Base-by-base conservation (phyloP, 768 basidiomycete genomes). In the Leccinum ochraceum region DNA sequence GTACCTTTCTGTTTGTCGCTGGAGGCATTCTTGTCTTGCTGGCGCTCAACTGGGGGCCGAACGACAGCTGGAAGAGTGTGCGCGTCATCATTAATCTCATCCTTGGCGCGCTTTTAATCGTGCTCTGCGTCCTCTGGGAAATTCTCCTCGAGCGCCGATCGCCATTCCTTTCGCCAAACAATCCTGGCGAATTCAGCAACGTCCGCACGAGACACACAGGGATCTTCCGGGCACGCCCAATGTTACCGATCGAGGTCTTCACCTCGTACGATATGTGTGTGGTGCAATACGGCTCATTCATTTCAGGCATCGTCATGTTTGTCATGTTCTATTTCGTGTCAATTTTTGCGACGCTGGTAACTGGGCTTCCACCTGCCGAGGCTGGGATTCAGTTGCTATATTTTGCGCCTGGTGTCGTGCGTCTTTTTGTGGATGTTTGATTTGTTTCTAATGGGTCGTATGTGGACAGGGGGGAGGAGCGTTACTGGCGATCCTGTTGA, bases 311-410 rank as follows among this genome's bases (percentile, higher is more conserved):
- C n/a, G n/a, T n/a, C n/a, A n/a, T n/a, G n/a, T n/a, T n/a, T n/a
- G n/a, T n/a, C n/a, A 78, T 79, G 75, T 82, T 83, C 68, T 84
- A 84, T 66, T 83, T 84, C 61, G 74, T 83, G 48, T 75, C 82
- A 0, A 80, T 83, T 54, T 83, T 84, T 69, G 77, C 81, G 69
- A 77, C 76, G 22, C 72, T 81, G 65, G 81, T 80, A n/a, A 69
- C 70, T 28, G 79, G 78, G 6, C 66, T 75, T 32, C 70, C 76
- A 13, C 67, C 81, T n/a, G 67, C 71, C 20, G 67, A 74, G 49
- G 74, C 80, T 22, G 83, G 82, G 36, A 70, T 77, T 28, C 81
- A 83, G 65, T 61, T 83, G n/a, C 66, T 83, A n/a, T 83, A 78
- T 66, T 81, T 83, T 58, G 74, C 81, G 1, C 83, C 83, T 11